Base-by-base conservation (phyloP, 108 stramenopile species). In the Licmophora abbreviata region DNA sequence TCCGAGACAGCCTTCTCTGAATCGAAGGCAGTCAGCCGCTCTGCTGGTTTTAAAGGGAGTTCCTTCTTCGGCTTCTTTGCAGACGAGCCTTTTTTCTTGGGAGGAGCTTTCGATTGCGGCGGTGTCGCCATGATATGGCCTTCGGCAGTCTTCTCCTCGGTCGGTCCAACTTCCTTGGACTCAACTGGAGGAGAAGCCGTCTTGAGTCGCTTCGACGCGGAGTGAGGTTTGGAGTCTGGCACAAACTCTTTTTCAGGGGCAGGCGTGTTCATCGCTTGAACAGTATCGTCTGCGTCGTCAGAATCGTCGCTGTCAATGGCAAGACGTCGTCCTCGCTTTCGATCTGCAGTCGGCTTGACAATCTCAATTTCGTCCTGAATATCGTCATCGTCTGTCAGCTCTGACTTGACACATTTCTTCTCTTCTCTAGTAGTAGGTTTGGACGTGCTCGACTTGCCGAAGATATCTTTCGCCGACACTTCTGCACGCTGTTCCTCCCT, bases 21-120 rank as follows among this genome's bases (percentile, higher is more conserved):
- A 31, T 59, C 50, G 32, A 74, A 68, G 17, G 43, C 38, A 38
- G 61, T 59, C 3, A 18, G 20, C 24, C 59, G 54, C 35, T 51
- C 58, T 35, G 50, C 48, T 40, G 60, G 63, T 44, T 71, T 41
- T 12, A 48, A 30, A 12, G 38, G 36, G 17, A 44, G 25, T 26
- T 37, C 25, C 37, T 54, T 44, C 27, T 54, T 59, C 18, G 40
- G 34, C 24, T 8, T 51, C 23, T 20, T 34, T 29, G 33, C 23
- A 25, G 31, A 15, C 43, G 29, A 33, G 28, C 32, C 43, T 46
- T 48, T 51, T 24, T 52, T 54, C 53, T 48, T 64, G 29, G 29
- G 61, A 28, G 46, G 8, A 1, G 47, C 24, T 23, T 27, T 52
- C 17, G n/a, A 26, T 54, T 21, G 48, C 3, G 38, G 5, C 20